Percentiles rank a stretch among this genome's conserved stretches.
phyloP scores from a whole-genome alignment of 768 basidiomycete species.

The Postia placenta region DNA sequence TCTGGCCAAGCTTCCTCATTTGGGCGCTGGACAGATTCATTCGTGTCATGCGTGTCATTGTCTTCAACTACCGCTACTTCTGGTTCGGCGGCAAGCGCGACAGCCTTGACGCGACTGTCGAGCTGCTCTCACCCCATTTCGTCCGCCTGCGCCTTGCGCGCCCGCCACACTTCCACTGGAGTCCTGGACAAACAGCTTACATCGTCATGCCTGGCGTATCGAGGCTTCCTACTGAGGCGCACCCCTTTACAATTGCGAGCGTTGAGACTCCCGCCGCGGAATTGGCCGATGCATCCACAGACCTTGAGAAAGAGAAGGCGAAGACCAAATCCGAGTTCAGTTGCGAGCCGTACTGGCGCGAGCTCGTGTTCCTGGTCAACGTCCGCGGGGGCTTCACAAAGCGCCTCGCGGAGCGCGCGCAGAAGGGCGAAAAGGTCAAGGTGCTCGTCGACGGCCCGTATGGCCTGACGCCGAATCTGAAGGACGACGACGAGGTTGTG shows the following conservation, averaged over 20 bases:
- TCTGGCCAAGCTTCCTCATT: conserved; percentile 47
- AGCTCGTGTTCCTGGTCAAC: conserved; percentile 53
- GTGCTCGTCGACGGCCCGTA: conserved; percentile 60
- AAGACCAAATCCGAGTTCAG: conserved; percentile 1
- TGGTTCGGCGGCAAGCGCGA: conserved; percentile 20
- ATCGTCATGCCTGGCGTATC: conserved; percentile 45
- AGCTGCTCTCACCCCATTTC: conserved; percentile 39
- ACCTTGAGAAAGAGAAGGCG: conserved; percentile 2
- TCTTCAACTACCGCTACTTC: conserved; percentile 39
- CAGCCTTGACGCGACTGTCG: conserved; percentile 31
- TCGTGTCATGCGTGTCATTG: conserved; percentile 38
- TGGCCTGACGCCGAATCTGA: conserved; percentile 36
- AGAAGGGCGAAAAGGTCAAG: conserved; percentile 27
- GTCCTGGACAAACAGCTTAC: conserved; percentile 49
- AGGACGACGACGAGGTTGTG: conserved; percentile 38
- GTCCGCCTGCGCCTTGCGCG: conserved; percentile 41
- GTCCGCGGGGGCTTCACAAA: conserved; percentile 57
- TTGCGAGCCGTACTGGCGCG: conserved; percentile 24
- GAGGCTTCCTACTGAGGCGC: conserved; percentile 41
- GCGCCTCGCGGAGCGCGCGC: conserved; percentile 32
- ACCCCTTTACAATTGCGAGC: conserved; percentile 60
- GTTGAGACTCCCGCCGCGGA: neutral
- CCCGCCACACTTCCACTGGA: conserved; percentile 43
- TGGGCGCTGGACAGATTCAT: conserved; percentile 52
- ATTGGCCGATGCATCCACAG: conserved; percentile 5